Base-by-base conservation (phyloP, 495 filamentous ascomycete species). In the Xylaria bambusicola region DNA sequence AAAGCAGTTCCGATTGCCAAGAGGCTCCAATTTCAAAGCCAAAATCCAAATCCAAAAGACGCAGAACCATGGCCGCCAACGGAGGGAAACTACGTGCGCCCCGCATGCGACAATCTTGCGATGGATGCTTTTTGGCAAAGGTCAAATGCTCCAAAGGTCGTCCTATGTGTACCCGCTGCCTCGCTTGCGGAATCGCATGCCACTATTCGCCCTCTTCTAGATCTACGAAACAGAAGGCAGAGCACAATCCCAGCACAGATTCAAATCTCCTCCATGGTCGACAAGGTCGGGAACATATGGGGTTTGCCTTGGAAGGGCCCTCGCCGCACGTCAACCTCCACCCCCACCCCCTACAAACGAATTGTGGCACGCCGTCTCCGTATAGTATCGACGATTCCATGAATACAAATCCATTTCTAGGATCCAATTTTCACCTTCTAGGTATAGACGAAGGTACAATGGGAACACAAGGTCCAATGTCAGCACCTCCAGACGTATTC, bases 111-210 rank as follows among this genome's bases (percentile, higher is more conserved):
- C 77, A 76, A 27, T 82, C 80, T 35, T 83, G 80, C 65, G 80
- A 83, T 62, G 77, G 77, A n/a, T 83, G 80, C 65, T 79, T 81
- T 57, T 65, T 80, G 29, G 79, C 80, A 38, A 83, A 83, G 62
- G 78, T 83, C 68, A 82, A 81, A 60, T 83, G 80, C 66, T 77
- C 76, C 58, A 83, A 82, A 58, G 68, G 67, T 1, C 71, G 75
- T 40, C 79, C 80, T 3, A 66, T 80, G 48, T 83, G 80, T 62
- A 68, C 71, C 21, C 75, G 80, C 18, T 83, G 80, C 56, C 67
- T 82, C 13, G 60, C 72, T 10, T 77, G 70, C 46, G 80, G 80
- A 5, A 71, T 75, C 26, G 66, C 75, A 15, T 83, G 80, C 47
- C 70, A 68, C 1, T 83, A 83, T 56, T 81, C 79, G 12, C 79